Base-by-base conservation (phyloP, 2,329 filamentous ascomycete species). In the Tolypocladium cylindrosporum region DNA sequence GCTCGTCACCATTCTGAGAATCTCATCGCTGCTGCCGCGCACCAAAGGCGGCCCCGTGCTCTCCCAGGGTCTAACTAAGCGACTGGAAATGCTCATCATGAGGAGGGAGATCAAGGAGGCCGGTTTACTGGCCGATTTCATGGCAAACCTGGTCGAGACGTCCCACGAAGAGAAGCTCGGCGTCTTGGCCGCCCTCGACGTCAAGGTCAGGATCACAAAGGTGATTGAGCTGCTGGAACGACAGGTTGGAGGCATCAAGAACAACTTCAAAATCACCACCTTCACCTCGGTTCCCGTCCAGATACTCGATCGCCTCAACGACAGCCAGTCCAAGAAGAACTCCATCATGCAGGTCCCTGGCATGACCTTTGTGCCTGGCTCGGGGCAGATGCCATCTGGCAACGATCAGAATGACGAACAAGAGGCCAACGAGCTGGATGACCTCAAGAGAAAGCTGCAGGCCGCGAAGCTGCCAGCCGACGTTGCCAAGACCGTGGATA, bases 141-240 rank as follows among this genome's bases (percentile, higher is more conserved):
- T 99, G 91, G 88, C 91, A 43, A 96, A 96, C 69, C 83, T 97
- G 31, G 84, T 96, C 3, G 91, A 96, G 62, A 87, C 89, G 55
- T 88, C 85, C 11, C 89, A 95, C 62, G 91, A 96, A 71, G 94
- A 99, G 69, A 97, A 96, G 72, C 79, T 99, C 57, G 85, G 89
- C 58, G 84, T 99, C 19, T 78, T 99, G 41, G 84, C 90, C n/a
- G 86, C 91, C 0, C 74, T 95, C 6, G 86, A 92, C 65, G 79
- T 94, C 53, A 89, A 89, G 64, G 84, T 88, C 53, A 82, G 94
- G 42, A 79, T 97, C 57, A 84, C 88, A 61, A 88, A 87, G 65
- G 91, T 96, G 19, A 87, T 95, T 58, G 90, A 92, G 67, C 80
- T 97, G 40, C 75, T 99, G 43, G 87, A 89, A 66, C 85, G 89